Base-by-base conservation (phyloP, 106 monocot genomes). In the Phalaenopsis equestris region DNA sequence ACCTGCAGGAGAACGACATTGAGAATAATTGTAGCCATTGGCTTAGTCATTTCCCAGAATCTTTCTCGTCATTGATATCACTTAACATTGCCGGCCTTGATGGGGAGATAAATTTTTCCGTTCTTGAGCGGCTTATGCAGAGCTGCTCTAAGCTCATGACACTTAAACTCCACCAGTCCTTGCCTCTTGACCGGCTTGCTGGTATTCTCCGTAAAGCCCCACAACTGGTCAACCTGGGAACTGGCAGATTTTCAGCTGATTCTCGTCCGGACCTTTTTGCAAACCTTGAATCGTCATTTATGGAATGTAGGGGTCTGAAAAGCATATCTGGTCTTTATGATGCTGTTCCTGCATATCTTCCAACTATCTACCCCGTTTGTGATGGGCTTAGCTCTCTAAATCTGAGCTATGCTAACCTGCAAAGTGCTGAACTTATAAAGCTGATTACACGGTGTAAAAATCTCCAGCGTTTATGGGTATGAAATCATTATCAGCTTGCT, bases 281-380 rank as follows among this genome's bases (percentile, higher is more conserved):
- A 6, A 91, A 87, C 78, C 89, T 96, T 47, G 87, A 91, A 52
- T 82, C 86, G 4, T 86, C 89, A 16, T 93, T 96, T 83, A n/a
- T 83, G 15, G 78, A 80, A 15, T 91, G 89, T 76, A 93, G 88
- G 76, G 75, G 64, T 56, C 75, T 96, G 76, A 88, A 77, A 72
- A 81, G 86, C 81, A 79, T 96, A 6, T 96, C 93, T 30, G 96
- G 96, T 14, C 75, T 88, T n/a, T 93, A 89, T 86, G 93, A 96
- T 67, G 83, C 88, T 58, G 81, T 84, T 76, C 89, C 91, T 42
- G 57, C 85, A 23, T 93, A 90, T 55, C 84, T 96, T 18, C 83
- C 92, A 10, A 84, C 89, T 73, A 24, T 96, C 19, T 88, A 88
- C 67, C 77, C 89, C 1, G 80, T 96, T 41, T 91, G 96, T 76